A percentile compares a stretch with the other conserved stretches of the same genome.
phyloP scores from a whole-genome alignment of 1,284 basidiomycete species.

The Megacollybia platyphylla region DNA sequence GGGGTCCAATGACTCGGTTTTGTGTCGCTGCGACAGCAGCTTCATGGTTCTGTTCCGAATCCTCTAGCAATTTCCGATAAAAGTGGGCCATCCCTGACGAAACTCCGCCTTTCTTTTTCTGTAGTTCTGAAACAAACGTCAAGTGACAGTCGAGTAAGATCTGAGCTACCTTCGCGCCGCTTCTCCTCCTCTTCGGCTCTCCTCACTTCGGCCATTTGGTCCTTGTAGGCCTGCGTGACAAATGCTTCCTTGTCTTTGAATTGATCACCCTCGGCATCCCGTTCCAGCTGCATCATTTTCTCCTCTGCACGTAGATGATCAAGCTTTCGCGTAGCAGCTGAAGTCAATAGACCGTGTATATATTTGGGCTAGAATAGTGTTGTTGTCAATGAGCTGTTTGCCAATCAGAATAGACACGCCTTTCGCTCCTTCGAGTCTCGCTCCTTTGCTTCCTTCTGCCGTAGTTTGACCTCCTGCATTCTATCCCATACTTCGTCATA shows the following conservation, averaged over 20 bases:
- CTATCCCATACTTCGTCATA: slow-evolving; percentile 96
- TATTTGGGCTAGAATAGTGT: slow-evolving; percentile 72
- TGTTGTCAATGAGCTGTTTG: slow-evolving; percentile 6
- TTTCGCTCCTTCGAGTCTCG: slow-evolving; percentile 62
- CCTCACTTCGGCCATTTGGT: slow-evolving; percentile 88
- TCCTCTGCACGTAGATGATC: slow-evolving; percentile 95
- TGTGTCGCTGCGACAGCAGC: slow-evolving; percentile 70
- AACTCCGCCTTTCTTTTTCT: slow-evolving; percentile 48
- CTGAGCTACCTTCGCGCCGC: slow-evolving; percentile 61
- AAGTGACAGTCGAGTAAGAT: slow-evolving; percentile 1
- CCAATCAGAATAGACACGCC: slow-evolving; percentile 25
- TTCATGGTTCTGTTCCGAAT: slow-evolving; percentile 71
- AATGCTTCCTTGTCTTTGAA: slow-evolving; percentile 94
- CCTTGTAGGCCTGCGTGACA: slow-evolving; percentile 95
- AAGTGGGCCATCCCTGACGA: slow-evolving; percentile 77
- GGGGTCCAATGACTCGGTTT: slow-evolving; percentile 47
- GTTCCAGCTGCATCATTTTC: slow-evolving; percentile 92
- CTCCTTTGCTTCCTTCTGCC: slow-evolving; percentile 66
- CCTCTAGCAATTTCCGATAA: slow-evolving; percentile 74
- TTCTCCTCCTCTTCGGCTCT: slow-evolving; percentile 87
- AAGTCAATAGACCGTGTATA: slow-evolving; percentile 70
- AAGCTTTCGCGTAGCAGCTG: slow-evolving; percentile 77
- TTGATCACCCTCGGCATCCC: slow-evolving; percentile 88
- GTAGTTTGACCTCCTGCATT: slow-evolving; percentile 81
- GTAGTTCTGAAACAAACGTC: slow-evolving; percentile 28